phyloP scores from a whole-genome alignment of 139 green algal genomes.

The Chlorella ohadii region DNA sequence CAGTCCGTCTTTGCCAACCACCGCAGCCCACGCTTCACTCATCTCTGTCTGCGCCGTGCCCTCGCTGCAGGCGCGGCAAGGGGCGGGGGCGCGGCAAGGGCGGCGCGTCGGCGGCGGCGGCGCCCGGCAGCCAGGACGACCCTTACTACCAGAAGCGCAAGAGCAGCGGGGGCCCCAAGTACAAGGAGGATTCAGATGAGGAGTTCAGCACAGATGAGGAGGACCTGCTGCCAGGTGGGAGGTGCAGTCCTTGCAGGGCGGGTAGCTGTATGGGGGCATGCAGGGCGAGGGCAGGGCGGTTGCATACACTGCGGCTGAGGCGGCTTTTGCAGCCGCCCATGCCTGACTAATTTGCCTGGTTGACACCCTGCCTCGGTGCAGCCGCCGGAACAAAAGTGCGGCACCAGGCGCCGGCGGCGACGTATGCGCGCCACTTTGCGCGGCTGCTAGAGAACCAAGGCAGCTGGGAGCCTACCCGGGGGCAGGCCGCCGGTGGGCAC shows the following conservation, averaged over 20 bases:
- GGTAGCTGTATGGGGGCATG: too few relatives aligned
- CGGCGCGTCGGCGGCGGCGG: background rate
- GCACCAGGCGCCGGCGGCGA: too few relatives aligned
- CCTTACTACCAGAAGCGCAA: background rate
- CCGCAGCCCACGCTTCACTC: too few relatives aligned
- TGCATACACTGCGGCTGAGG: too few relatives aligned
- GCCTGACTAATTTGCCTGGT: too few relatives aligned
- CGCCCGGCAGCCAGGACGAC: background rate
- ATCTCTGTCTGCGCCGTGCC: too few relatives aligned
- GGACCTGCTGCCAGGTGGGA: background rate
- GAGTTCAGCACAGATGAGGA: background rate
- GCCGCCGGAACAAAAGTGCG: too few relatives aligned
- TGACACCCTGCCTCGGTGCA: too few relatives aligned
- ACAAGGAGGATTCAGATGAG: conserved; percentile 3
- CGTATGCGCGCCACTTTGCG: conserved; percentile 16
- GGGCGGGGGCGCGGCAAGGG: background rate
- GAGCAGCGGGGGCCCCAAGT: background rate
- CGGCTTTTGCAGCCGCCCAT: too few relatives aligned
- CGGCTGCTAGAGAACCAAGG: conserved; percentile 32
- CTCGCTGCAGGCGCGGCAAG: background rate
- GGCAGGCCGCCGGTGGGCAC: background rate
- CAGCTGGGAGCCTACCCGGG: conserved; percentile 21
- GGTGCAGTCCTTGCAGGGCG: too few relatives aligned
- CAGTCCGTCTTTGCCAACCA: too few relatives aligned
- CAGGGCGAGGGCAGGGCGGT: too few relatives aligned